Evolutionary conservation across 2,329 filamentous ascomycete genomes (phyloP).

Genomic region (Meredithiella fracta): DNA sequence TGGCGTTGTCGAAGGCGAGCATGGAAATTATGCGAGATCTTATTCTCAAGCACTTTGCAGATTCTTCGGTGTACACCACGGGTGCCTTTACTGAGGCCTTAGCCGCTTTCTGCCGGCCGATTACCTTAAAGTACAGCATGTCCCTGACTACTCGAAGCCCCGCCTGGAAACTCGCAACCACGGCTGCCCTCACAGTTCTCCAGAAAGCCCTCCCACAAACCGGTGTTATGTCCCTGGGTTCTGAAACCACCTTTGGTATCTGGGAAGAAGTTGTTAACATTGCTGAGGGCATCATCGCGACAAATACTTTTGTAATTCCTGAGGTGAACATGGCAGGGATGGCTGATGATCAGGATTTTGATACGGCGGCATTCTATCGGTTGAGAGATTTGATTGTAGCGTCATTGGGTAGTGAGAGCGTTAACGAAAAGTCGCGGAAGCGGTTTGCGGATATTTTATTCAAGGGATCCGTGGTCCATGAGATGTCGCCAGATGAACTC

Average conservation of each 20-base stretch:
- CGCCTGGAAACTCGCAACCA: conserved; percentile 69
- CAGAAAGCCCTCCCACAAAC: conserved; percentile 43
- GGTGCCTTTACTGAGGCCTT: conserved; percentile 51
- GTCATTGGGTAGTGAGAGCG: conserved; percentile 45
- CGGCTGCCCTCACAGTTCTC: conserved; percentile 51
- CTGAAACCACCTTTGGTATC: conserved; percentile 35
- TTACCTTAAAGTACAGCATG: conserved; percentile 69
- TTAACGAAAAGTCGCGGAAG: conserved; percentile 51
- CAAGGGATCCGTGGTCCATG: conserved; percentile 64
- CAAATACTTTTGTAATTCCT: conserved; percentile 34
- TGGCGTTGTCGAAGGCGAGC: conserved; percentile 72
- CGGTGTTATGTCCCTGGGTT: conserved; percentile 25
- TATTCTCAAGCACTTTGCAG: conserved; percentile 40
- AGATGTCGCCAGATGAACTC: conserved; percentile 29
- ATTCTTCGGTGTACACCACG: conserved; percentile 52
- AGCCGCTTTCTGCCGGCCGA: conserved; percentile 49
- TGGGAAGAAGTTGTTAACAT: conserved; percentile 55
- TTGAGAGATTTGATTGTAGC: conserved; percentile 60
- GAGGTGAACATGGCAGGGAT: conserved; percentile 16
- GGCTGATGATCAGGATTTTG: conserved; percentile 57
- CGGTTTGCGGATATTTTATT: conserved; percentile 65
- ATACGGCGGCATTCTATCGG: conserved; percentile 55
- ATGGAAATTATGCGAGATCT: conserved; percentile 54
- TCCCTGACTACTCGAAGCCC: conserved; percentile 51
- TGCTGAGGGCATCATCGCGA: conserved; percentile 51